A percentile compares a stretch with the other conserved stretches of the same genome.
phyloP scores from a whole-genome alignment of 208 protist genomes.

The Acanthamoeba lenticulata region DNA sequence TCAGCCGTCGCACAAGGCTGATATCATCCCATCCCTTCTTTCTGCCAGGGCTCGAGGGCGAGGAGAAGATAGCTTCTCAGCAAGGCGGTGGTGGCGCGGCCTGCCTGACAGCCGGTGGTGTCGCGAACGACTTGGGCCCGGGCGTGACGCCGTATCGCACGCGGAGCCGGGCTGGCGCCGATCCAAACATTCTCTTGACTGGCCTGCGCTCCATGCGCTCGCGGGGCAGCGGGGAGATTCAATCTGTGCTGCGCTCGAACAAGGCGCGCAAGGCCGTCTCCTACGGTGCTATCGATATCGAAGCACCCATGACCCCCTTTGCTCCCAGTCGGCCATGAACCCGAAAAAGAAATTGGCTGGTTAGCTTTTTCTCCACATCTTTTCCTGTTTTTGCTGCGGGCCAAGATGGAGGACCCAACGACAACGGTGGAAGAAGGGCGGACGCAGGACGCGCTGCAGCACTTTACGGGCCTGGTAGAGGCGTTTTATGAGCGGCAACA shows the following conservation, averaged over 20 bases:
- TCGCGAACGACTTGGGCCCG: neutral
- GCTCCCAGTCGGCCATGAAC: too few relatives aligned
- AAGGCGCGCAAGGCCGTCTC: slow-evolving; percentile 26
- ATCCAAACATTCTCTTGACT: neutral
- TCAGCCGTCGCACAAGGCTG: neutral
- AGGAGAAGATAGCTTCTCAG: neutral
- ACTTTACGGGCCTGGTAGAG: too few relatives aligned
- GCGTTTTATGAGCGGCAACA: too few relatives aligned
- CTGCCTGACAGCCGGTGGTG: neutral
- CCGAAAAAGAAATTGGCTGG: too few relatives aligned
- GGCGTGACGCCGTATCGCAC: neutral
- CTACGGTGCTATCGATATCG: slow-evolving; percentile 19
- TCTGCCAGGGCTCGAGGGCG: neutral
- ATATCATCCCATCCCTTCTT: neutral
- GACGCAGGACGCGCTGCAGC: too few relatives aligned
- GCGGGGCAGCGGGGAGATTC: neutral
- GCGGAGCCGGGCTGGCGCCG: neutral
- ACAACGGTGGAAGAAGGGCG: too few relatives aligned
- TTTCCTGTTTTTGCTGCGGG: too few relatives aligned
- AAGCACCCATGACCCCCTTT: slow-evolving; percentile 22
- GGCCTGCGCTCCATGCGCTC: slow-evolving; percentile 13
- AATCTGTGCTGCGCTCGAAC: neutral
- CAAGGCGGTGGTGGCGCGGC: neutral
- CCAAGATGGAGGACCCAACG: too few relatives aligned
- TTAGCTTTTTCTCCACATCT: too few relatives aligned